Evolutionary conservation across 2,329 filamentous ascomycete genomes (phyloP).

Genomic region (Scleromitrula shiraiana): DNA sequence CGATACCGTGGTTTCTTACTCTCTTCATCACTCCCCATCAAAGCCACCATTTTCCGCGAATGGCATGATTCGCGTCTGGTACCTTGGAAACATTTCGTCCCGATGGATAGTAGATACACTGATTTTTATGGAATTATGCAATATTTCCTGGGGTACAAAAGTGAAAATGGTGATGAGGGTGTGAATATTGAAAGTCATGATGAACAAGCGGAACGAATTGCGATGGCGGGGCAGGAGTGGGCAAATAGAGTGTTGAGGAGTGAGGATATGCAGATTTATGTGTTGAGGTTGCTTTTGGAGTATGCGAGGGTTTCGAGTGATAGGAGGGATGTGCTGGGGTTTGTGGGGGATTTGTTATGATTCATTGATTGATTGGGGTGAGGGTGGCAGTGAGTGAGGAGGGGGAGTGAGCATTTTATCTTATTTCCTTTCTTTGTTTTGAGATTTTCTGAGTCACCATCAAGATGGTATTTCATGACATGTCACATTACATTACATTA

Average conservation of each 20-base stretch:
- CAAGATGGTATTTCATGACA: too few species aligned
- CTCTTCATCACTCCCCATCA: slow-evolving; percentile 64
- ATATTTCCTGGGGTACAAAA: slow-evolving; percentile 62
- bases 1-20: slow-evolving; percentile 63
- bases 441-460: too few species aligned
- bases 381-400: too few species aligned
- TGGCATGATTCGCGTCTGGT: slow-evolving; percentile 72
- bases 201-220: slow-evolving; percentile 54
- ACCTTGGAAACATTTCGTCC: slow-evolving; percentile 75
- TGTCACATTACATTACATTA: too few species aligned
- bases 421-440: too few species aligned
- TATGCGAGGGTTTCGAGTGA: slow-evolving; percentile 36
- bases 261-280: slow-evolving; percentile 58
- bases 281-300: slow-evolving; percentile 60
- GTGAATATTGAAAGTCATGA: slow-evolving; percentile 33
- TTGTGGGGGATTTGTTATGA: slow-evolving; percentile 24
- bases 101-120: slow-evolving; percentile 67
- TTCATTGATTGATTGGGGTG: slow-evolving; percentile 6
- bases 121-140: slow-evolving; percentile 69
- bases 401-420: too few species aligned
- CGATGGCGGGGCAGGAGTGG: slow-evolving; percentile 61
- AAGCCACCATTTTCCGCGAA: slow-evolving; percentile 69
- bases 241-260: slow-evolving; percentile 61
- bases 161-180: slow-evolving; percentile 34
- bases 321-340: slow-evolving; percentile 29